Evolutionary conservation across 768 basidiomycete genomes (phyloP).

Genomic region (Xanthoconium purpureum): DNA sequence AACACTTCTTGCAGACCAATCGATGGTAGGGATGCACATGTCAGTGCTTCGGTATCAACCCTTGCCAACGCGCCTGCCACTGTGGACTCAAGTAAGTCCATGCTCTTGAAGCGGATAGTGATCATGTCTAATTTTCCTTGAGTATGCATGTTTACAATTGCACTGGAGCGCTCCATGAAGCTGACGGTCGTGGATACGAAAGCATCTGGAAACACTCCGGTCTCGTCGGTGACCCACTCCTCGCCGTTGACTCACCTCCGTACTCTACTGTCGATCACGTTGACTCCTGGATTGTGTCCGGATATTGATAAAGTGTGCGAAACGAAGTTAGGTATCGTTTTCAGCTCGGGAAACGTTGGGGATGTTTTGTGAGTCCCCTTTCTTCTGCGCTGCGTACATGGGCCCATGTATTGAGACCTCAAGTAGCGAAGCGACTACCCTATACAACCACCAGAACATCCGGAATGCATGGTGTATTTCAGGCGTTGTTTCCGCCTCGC

Average conservation of each 20-base stretch:
- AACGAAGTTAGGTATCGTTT: slow-evolving; percentile 49
- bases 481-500: slow-evolving; percentile 61
- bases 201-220: slow-evolving; percentile 46
- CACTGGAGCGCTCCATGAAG: slow-evolving; percentile 51
- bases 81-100: slow-evolving; percentile 23
- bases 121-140: slow-evolving; percentile 21
- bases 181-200: slow-evolving; percentile 49
- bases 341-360: slow-evolving; percentile 42
- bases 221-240: slow-evolving; percentile 33
- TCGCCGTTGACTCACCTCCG: slow-evolving; percentile 55
- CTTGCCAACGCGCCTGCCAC: slow-evolving; percentile 19
- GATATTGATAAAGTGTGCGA: slow-evolving; percentile 70
- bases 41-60: slow-evolving; percentile 25
- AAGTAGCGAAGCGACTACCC: slow-evolving; percentile 35
- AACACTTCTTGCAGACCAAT: slow-evolving; percentile 19
- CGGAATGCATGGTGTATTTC: slow-evolving; percentile 72
- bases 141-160: slow-evolving; percentile 51
- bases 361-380: slow-evolving; percentile 44
- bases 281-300: slow-evolving; percentile 67
- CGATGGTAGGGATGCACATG: slow-evolving; percentile 25
- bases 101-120: slow-evolving; percentile 5
- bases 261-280: slow-evolving; percentile 55
- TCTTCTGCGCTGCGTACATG: neutral
- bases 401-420: neutral
- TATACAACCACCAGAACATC: slow-evolving; percentile 39